Evolutionary conservation across 768 basidiomycete species (phyloP).

Genomic region (Tylopilus felleus): DNA sequence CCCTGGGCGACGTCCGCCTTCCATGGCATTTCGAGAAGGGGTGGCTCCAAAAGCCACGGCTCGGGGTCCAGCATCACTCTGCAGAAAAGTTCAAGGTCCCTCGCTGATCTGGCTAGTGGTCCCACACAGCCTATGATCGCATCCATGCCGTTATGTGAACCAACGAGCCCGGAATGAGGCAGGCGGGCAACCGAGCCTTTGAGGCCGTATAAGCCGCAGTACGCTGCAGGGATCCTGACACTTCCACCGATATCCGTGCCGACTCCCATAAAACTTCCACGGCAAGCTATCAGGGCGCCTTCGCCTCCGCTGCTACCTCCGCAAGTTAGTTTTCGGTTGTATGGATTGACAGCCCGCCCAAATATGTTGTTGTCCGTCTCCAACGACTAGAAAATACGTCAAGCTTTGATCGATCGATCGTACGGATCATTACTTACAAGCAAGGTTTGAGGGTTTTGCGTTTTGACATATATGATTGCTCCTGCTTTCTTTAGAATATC

Average conservation of each 20-base stretch:
- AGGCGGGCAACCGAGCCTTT: conserved; percentile 48
- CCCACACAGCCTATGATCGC: conserved; percentile 49
- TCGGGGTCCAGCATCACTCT: conserved; percentile 42
- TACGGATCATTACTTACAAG: conserved; percentile 34
- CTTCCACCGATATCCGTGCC: conserved; percentile 53
- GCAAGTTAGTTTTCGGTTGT: conserved; percentile 41
- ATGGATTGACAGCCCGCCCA: conserved; percentile 71
- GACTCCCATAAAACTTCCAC: conserved; percentile 39
- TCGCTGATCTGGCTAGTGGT: conserved; percentile 45
- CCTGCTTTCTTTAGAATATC: conserved; percentile 44
- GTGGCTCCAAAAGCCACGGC: conserved; percentile 46
- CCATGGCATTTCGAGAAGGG: conserved; percentile 51
- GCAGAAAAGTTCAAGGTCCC: conserved; percentile 49
- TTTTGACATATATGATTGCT: conserved; percentile 45
- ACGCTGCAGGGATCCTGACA: conserved; percentile 40
- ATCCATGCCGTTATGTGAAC: conserved; percentile 53
- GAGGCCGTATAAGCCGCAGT: conserved; percentile 42
- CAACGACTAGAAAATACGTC: conserved; percentile 37
- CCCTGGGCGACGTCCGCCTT: conserved; percentile 38
- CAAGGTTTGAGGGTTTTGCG: conserved; percentile 47
- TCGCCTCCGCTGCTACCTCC: conserved; percentile 52
- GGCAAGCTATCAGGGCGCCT: conserved; percentile 41
- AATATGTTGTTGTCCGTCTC: conserved; percentile 51
- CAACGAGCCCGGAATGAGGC: conserved; percentile 48
- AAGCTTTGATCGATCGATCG: conserved; percentile 1